Evolutionary conservation across 345 rosid species (phyloP).

Genomic region (Syzygium jambos): DNA sequence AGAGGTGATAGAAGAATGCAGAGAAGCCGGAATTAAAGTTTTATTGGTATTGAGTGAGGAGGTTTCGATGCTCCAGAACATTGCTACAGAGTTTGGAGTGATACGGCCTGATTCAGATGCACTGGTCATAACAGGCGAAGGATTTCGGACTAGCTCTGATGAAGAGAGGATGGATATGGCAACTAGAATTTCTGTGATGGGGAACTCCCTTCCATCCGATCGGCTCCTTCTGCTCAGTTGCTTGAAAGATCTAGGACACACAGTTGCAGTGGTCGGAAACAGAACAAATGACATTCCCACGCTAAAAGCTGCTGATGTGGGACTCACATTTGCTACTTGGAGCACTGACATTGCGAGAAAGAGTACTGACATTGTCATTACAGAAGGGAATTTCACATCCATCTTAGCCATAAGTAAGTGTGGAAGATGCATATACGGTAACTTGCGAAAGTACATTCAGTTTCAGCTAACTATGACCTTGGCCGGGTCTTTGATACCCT

Average conservation of each 20-base stretch:
- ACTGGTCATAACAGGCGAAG: neutral
- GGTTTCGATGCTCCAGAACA: neutral
- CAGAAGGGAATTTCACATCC: neutral
- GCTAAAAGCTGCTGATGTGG: neutral
- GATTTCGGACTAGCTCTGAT: rapidly evolving
- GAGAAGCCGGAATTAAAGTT: neutral
- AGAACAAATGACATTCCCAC: neutral
- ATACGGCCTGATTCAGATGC: neutral
- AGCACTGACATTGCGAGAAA: neutral
- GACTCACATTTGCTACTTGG: neutral
- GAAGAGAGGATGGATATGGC: neutral
- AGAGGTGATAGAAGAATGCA: neutral
- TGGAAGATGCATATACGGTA: neutral
- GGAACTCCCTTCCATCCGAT: neutral
- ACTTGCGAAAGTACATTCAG: neutral
- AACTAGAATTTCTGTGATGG: neutral
- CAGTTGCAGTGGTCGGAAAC: neutral
- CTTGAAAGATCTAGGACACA: neutral
- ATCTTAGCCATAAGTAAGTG: neutral
- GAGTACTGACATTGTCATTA: neutral
- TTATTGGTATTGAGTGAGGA: neutral
- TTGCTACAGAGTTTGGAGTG: neutral
- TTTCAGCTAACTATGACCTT: neutral
- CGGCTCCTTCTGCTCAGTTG: neutral
- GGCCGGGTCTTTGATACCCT: neutral